A percentile compares a stretch with the other conserved stretches of the same genome.
These are phyloP conservation scores for Didymella segeticola DNA, from an alignment of 2,329 filamentous ascomycete species.

Conservation along the genomic window DNA sequence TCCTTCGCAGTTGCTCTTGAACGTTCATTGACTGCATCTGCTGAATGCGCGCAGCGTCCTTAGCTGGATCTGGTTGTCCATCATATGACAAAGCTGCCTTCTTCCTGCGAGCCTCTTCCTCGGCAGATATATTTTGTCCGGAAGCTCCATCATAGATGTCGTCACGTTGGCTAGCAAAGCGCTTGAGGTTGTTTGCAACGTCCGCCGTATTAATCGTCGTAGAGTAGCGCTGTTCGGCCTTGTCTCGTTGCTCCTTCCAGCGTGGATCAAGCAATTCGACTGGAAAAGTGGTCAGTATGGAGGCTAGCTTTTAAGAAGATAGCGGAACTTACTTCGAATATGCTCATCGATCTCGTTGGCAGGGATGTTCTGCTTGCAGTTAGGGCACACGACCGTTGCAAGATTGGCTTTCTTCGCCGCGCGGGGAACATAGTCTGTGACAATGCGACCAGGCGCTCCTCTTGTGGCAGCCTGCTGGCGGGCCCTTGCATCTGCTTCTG, in stretches of 20 bases:
- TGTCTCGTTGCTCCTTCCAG: constrained; percentile 95
- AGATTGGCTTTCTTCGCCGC: constrained; percentile 71
- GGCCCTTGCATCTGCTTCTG: constrained; percentile 68
- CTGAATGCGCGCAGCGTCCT: constrained; percentile 59
- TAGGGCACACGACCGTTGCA: constrained; percentile 82
- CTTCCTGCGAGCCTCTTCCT: constrained; percentile 79
- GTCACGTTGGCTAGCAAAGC: constrained; percentile 85
- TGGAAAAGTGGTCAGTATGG: constrained; percentile 49
- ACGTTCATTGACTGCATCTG: constrained; percentile 70
- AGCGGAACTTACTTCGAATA: constrained; percentile 74
- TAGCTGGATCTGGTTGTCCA: constrained; percentile 64
- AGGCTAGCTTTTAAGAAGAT: neutral
- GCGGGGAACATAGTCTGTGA: constrained; percentile 88
- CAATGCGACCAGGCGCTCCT: constrained; percentile 75
- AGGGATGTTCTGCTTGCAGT: constrained; percentile 90
- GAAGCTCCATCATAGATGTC: constrained; percentile 83
- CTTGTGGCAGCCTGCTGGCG: constrained; percentile 81
- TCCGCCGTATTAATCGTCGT: constrained; percentile 88
- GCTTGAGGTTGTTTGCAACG: constrained; percentile 92
- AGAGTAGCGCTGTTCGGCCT: constrained; percentile 81
- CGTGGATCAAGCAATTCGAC: constrained; percentile 90
- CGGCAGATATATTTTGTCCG: constrained; percentile 71
- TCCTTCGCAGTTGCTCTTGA: constrained; percentile 80
- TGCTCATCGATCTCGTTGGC: constrained; percentile 88
- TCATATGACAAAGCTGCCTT: constrained; percentile 74